Evolutionary conservation across 1,284 basidiomycete species (phyloP).

Genomic region (Stereum hirsutum): DNA sequence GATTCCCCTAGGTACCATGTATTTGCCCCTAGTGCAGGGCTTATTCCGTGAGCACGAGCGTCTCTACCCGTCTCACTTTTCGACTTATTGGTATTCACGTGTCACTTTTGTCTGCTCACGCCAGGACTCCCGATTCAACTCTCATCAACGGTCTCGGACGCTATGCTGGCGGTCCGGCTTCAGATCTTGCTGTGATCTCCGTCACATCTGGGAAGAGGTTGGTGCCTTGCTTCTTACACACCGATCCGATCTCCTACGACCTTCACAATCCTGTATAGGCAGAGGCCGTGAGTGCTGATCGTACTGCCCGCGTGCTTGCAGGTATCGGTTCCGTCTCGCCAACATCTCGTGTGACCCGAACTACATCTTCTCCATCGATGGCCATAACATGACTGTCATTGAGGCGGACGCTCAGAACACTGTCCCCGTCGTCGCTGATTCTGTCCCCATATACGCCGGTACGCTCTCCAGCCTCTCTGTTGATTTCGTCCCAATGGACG

Average conservation of each 20-base stretch:
- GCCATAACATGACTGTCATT: slow-evolving; percentile 39
- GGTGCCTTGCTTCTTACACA: too few relatives aligned
- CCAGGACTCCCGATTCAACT: slow-evolving; percentile 18
- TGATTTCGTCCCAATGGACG: neutral
- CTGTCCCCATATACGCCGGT: slow-evolving; percentile 28
- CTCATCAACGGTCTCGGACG: slow-evolving; percentile 44
- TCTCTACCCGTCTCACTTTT: neutral
- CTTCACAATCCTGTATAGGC: neutral
- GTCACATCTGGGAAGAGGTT: slow-evolving; percentile 16
- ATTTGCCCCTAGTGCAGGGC: neutral
- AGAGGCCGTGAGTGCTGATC: neutral
- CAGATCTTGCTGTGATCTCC: slow-evolving; percentile 21
- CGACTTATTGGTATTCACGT: neutral
- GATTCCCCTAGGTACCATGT: slow-evolving; percentile 7
- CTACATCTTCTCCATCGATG: slow-evolving; percentile 36
- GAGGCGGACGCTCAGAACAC: slow-evolving; percentile 40
- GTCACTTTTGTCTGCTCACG: neutral
- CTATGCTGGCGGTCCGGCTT: slow-evolving; percentile 13
- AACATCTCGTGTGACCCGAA: slow-evolving; percentile 21
- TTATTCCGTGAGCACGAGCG: neutral
- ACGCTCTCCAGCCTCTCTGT: neutral
- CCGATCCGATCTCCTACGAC: too few relatives aligned
- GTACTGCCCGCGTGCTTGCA: neutral
- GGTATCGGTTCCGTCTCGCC: slow-evolving; percentile 27
- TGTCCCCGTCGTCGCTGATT: slow-evolving; percentile 29